Conservation (phyloP, 179 eudicot species). For the Pouteria campechiana region DNA sequence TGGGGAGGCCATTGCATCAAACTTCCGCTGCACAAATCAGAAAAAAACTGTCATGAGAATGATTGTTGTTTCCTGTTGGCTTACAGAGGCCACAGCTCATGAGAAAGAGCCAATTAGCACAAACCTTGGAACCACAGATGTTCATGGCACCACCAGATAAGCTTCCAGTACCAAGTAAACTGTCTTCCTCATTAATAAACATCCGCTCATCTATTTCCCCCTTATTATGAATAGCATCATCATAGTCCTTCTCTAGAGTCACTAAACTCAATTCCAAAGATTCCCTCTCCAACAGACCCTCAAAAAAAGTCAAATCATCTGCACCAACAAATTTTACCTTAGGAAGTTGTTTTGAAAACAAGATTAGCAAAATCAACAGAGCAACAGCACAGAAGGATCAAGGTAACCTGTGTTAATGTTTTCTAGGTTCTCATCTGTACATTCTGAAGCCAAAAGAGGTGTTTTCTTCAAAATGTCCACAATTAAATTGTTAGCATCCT, state of each 20-base stretch:
- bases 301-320: slow-evolving; percentile 68
- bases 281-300: slow-evolving; percentile 53
- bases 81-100: not conserved
- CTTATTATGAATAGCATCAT: slow-evolving; percentile 45
- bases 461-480: slow-evolving; percentile 48
- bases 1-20: slow-evolving; percentile 66
- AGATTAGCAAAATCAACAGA: too few species aligned
- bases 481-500: slow-evolving; percentile 58
- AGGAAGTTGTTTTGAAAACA: too few species aligned
- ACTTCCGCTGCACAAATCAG: slow-evolving; percentile 39
- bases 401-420: slow-evolving; percentile 57
- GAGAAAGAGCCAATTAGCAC: slow-evolving; percentile 1
- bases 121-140: slow-evolving; percentile 63
- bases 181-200: slow-evolving; percentile 68
- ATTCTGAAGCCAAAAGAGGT: slow-evolving; percentile 48
- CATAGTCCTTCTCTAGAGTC: slow-evolving; percentile 68
- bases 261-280: slow-evolving; percentile 41
- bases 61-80: too few species aligned
- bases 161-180: slow-evolving; percentile 81
- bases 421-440: slow-evolving; percentile 37
- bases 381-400: not conserved
- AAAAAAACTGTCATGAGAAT: too few species aligned
- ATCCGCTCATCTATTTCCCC: slow-evolving; percentile 87
- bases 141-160: slow-evolving; percentile 72
- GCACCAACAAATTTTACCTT: slow-evolving; percentile 15